Conservation (phyloP, 768 basidiomycete species). For the Lentinula lateritia region DNA sequence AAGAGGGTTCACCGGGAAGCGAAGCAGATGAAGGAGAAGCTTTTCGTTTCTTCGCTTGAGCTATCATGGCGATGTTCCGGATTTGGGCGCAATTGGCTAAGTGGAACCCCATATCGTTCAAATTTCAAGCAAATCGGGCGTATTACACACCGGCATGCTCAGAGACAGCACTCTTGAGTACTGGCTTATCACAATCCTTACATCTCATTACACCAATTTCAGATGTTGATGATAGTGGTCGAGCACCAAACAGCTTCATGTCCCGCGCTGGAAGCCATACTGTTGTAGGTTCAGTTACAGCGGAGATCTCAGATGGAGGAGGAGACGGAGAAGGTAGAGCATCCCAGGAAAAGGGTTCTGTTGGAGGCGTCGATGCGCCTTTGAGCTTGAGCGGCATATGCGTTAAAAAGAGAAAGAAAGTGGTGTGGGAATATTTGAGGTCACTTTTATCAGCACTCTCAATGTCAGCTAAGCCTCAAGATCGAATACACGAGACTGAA, state of each 20-base stretch:
- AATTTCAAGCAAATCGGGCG: neutral
- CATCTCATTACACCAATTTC: conserved; percentile 69
- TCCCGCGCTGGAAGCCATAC: conserved; percentile 81
- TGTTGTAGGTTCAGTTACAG: conserved; percentile 68
- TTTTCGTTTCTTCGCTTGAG: conserved; percentile 64
- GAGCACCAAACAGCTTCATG: conserved; percentile 82
- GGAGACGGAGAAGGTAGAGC: conserved; percentile 23
- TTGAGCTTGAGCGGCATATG: conserved; percentile 3
- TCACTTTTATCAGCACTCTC: no score
- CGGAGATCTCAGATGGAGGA: conserved; percentile 29
- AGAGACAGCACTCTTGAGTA: conserved; percentile 65
- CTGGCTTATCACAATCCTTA: conserved; percentile 74
- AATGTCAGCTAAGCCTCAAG: no score
- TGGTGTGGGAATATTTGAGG: neutral
- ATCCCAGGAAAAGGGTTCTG: conserved; percentile 3
- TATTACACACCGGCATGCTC: conserved; percentile 67
- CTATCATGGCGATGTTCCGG: conserved; percentile 4
- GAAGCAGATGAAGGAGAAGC: conserved; percentile 68
- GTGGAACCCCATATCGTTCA: neutral
- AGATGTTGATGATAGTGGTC: conserved; percentile 59
- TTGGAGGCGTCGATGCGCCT: conserved; percentile 1
- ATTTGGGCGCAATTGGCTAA: conserved; percentile 7
- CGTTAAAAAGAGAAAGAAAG: neutral
- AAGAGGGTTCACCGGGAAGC: conserved; percentile 37
- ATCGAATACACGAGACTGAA: no score